Conservation (phyloP, 176 grass and related monocot species). For the Hordeum marinum region DNA sequence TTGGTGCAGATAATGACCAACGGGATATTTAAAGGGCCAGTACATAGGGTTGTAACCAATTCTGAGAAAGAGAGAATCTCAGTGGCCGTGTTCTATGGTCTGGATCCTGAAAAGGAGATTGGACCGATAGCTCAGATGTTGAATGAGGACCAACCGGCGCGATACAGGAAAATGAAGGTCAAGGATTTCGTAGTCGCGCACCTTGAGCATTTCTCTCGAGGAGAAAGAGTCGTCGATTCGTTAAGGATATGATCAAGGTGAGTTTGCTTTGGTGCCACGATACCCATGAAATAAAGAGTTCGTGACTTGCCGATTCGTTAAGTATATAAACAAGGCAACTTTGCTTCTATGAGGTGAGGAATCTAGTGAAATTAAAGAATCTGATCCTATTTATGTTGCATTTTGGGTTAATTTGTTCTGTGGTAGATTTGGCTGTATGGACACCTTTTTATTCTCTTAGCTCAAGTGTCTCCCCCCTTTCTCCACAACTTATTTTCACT, state of each 20-base stretch:
- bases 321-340: neutral
- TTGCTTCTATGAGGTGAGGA: neutral
- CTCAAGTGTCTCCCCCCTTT: too few relatives aligned
- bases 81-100: neutral
- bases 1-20: conserved; percentile 31
- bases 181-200: neutral
- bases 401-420: too few relatives aligned
- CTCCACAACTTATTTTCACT: too few relatives aligned
- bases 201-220: neutral
- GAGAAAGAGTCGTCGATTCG: neutral
- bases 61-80: conserved; percentile 7
- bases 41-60: conserved; percentile 48
- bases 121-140: neutral
- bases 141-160: neutral
- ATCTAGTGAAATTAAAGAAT: neutral
- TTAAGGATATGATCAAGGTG: neutral
- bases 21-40: conserved; percentile 32
- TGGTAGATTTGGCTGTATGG: too few relatives aligned
- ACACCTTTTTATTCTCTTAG: too few relatives aligned
- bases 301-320: neutral
- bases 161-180: conserved; percentile 2
- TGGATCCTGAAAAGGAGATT: conserved; percentile 6
- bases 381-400: too few relatives aligned
- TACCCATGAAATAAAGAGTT: neutral
- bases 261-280: neutral